Conservation (phyloP, 2,329 filamentous ascomycete species). For the Rhinocladiella similis region DNA sequence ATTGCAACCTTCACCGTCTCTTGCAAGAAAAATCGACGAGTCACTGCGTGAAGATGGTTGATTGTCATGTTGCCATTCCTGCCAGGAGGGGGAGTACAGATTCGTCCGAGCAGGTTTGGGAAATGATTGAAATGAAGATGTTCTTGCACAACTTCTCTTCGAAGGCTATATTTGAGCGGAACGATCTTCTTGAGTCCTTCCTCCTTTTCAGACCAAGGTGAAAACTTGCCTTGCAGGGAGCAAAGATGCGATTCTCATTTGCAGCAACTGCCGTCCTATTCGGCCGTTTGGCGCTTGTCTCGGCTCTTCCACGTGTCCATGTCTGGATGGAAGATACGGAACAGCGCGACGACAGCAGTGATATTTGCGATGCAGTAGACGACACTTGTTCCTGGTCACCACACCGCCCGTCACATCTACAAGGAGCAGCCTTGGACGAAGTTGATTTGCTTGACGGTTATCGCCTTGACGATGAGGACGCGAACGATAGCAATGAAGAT, state of each 20-base stretch:
- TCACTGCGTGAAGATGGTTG: not conserved
- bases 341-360: not conserved
- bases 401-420: not conserved
- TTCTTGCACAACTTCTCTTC: constrained; percentile 8
- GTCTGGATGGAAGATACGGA: constrained; percentile 10
- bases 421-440: not conserved
- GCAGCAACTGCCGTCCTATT: constrained; percentile 4
- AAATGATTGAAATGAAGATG: constrained; percentile 7
- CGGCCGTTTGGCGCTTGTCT: constrained; percentile 5
- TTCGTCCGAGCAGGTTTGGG: constrained; percentile 3
- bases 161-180: not conserved
- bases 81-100: constrained; percentile 6
- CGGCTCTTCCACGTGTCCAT: constrained; percentile 14
- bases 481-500: not conserved
- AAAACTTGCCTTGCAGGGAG: not conserved
- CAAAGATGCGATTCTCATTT: constrained; percentile 1
- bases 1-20: constrained; percentile 4
- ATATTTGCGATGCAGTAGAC: not conserved
- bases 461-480: not conserved
- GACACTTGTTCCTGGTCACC: constrained; percentile 4
- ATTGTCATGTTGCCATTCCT: not conserved
- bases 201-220: not conserved
- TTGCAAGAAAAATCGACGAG: constrained; percentile 6
- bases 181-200: not conserved
- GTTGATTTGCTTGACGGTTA: not conserved